Evolutionary conservation across 331 rosid genomes (phyloP).

Genomic region (Phaseolus coccineus): DNA sequence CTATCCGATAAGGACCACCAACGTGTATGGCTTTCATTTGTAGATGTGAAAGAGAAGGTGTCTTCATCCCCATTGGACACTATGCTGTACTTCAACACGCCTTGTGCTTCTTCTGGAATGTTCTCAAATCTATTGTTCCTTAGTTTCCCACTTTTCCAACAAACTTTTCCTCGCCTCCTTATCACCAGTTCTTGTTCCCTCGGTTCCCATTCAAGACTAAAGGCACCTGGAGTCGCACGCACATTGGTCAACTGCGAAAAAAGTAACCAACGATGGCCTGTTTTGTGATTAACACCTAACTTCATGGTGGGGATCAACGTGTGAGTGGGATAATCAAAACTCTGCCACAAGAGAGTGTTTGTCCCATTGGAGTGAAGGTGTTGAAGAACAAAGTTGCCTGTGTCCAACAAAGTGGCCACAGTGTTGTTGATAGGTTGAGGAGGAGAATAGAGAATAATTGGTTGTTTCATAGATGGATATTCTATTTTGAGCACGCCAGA

Average conservation of each 20-base stretch:
- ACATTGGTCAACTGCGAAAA: neutral
- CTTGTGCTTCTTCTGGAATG: neutral
- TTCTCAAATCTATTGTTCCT: neutral
- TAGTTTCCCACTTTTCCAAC: conserved; percentile 36
- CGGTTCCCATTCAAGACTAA: conserved; percentile 45
- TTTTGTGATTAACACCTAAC: conserved; percentile 37
- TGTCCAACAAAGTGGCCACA: conserved; percentile 28
- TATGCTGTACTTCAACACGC: neutral
- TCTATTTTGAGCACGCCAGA: conserved; percentile 33
- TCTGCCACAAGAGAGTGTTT: conserved; percentile 25
- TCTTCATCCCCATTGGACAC: too few species aligned
- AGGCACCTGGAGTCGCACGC: neutral
- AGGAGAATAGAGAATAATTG: conserved; percentile 10
- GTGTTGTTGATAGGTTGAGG: conserved; percentile 8
- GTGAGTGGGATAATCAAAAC: conserved; percentile 33
- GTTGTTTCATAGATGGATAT: neutral
- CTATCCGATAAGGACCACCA: too few species aligned
- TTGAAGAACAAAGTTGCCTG: conserved; percentile 41
- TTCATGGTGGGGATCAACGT: conserved; percentile 35
- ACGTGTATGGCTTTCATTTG: too few species aligned
- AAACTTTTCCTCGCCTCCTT: neutral
- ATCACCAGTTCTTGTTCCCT: neutral
- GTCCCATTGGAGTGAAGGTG: conserved; percentile 28
- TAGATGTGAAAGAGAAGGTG: too few species aligned
- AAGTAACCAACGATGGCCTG: neutral